phyloP scores from a whole-genome alignment of 805 yeast genomes.

The Pichia paraexigua region DNA sequence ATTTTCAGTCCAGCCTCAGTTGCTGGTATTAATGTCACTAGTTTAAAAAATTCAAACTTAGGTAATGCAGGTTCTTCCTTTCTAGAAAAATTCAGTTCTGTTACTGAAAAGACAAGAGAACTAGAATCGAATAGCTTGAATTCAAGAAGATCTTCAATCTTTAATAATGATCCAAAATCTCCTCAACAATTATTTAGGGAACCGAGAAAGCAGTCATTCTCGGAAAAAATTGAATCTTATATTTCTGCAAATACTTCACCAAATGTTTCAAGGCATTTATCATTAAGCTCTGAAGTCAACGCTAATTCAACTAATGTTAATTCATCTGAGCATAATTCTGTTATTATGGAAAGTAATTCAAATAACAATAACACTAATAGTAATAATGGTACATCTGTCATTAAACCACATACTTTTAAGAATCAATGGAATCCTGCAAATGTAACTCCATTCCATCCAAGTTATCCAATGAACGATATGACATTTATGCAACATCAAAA shows the following conservation, averaged over 20 bases:
- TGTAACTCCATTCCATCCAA: conserved; percentile 52
- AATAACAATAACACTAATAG: neutral
- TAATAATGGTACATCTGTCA: no score
- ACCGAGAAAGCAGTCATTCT: conserved; percentile 40
- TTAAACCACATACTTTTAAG: conserved; percentile 9
- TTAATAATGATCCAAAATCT: conserved; percentile 28
- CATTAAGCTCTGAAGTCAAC: conserved; percentile 23
- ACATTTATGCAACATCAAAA: conserved; percentile 11
- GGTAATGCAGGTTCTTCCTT: conserved; percentile 32
- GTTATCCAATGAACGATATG: conserved; percentile 8
- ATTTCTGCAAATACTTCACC: conserved; percentile 26
- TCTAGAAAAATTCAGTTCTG: conserved; percentile 53
- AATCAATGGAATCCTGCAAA: conserved; percentile 64
- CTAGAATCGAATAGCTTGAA: conserved; percentile 34
- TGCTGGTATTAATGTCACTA: conserved; percentile 34
- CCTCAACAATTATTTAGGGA: conserved; percentile 26
- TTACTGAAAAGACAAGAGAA: conserved; percentile 65
- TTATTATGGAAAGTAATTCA: conserved; percentile 22
- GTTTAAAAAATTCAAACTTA: conserved; percentile 16
- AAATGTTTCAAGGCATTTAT: conserved; percentile 21
- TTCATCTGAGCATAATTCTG: conserved; percentile 29
- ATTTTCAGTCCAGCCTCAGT: conserved; percentile 55
- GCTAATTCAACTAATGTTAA: neutral
- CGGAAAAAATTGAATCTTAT: conserved; percentile 58
- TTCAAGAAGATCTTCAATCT: conserved; percentile 48